Conservation (phyloP, 768 basidiomycete genomes). For the Suillus occidentalis region DNA sequence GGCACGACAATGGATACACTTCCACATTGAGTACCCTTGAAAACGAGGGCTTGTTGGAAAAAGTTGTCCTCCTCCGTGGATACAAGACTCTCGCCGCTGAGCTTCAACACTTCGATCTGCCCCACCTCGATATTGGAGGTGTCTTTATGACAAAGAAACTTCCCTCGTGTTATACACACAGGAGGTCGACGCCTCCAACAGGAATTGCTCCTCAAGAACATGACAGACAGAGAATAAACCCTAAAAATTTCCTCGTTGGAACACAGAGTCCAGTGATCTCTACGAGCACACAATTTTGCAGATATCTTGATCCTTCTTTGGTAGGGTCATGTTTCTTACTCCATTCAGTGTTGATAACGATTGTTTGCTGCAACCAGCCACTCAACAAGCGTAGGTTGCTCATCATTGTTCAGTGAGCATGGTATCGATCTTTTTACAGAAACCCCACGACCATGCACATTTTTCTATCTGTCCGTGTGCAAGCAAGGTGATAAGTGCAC, state of each 20-base stretch:
- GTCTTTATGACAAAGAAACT: conserved; percentile 37
- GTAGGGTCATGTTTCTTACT: conserved; percentile 4
- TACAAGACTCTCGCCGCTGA: conserved; percentile 38
- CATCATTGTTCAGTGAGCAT: not conserved
- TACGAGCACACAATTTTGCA: not conserved
- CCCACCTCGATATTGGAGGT: conserved; percentile 33
- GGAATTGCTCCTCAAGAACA: conserved; percentile 21
- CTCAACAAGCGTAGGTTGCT: conserved; percentile 31
- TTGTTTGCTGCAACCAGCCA: conserved; percentile 20
- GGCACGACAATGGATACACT: conserved; percentile 44
- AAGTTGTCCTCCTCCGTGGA: conserved; percentile 40
- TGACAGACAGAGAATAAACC: conserved; percentile 21
- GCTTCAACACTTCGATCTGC: conserved; percentile 31
- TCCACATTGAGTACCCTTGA: conserved; percentile 37
- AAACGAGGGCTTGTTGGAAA: conserved; percentile 39
- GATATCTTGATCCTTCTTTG: conserved; percentile 10
- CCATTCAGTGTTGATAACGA: not conserved
- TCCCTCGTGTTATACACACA: conserved; percentile 8
- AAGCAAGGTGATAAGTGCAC: conserved; percentile 32
- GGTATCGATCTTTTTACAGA: conserved; percentile 20
- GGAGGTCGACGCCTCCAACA: not conserved
- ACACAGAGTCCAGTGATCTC: conserved; percentile 3
- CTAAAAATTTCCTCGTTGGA: not conserved
- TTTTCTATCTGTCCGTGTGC: conserved; percentile 34
- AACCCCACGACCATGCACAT: conserved; percentile 39